These are phyloP conservation scores for Kingdonia uniflora DNA, from an alignment of 164 flowering plant species.

Conservation along the genomic window DNA sequence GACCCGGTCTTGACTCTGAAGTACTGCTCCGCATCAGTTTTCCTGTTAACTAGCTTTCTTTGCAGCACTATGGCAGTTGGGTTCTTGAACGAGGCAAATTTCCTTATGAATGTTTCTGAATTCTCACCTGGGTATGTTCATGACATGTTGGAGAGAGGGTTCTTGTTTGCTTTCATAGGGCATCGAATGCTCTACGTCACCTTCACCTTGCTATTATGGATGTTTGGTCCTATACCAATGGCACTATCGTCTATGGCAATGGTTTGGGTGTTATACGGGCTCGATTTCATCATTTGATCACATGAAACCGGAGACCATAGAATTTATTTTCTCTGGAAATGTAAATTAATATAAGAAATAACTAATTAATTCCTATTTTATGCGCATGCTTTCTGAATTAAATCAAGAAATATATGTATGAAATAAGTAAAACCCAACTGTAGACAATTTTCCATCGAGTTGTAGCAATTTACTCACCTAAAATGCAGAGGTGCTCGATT, in stretches of 20 bases:
- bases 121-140: slow-evolving; percentile 12
- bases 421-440: no score
- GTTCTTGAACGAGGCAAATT: slow-evolving; percentile 43
- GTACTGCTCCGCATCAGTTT: slow-evolving; percentile 35
- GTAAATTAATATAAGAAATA: no score
- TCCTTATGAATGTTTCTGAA: slow-evolving; percentile 29
- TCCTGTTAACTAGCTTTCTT: slow-evolving; percentile 42
- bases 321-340: no score
- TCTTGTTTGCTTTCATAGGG: slow-evolving; percentile 37
- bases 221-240: slow-evolving; percentile 55
- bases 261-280: slow-evolving; percentile 41
- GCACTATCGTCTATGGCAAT: slow-evolving; percentile 35
- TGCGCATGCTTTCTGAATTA: no score
- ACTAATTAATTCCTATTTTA: no score
- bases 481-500: no score
- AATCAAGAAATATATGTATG: no score
- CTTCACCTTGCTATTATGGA: slow-evolving; percentile 52
- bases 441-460: no score
- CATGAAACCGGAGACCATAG: no score
- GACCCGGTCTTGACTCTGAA: slow-evolving; percentile 27
- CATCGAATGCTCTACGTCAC: slow-evolving; percentile 37
- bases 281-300: slow-evolving; percentile 31
- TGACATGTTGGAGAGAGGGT: slow-evolving; percentile 44
- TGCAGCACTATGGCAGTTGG: slow-evolving; percentile 58
- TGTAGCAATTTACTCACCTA: no score